Percentiles rank a stretch among this genome's conserved stretches.
Conservation (phyloP, 139 green algal species). For the Ostreobium quekettii region DNA sequence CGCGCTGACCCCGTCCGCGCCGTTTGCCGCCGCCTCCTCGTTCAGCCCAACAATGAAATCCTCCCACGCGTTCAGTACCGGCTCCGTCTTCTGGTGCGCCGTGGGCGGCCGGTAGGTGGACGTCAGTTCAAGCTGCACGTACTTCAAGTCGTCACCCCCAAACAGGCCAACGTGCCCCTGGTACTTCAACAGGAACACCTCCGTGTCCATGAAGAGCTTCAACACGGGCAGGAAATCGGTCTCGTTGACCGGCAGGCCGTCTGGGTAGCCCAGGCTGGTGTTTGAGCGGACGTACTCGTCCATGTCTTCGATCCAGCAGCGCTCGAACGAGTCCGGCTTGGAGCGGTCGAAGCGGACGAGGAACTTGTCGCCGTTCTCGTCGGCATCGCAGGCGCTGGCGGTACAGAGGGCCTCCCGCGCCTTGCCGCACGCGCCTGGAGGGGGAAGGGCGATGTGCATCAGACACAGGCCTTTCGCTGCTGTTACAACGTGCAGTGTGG, state of each 20-base stretch:
- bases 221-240: neutral
- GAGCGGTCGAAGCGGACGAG: too few relatives aligned
- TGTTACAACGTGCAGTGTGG: too few relatives aligned
- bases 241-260: neutral
- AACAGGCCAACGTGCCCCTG: neutral
- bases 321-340: too few relatives aligned
- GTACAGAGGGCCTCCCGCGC: too few relatives aligned
- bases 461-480: too few relatives aligned
- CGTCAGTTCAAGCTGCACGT: slow-evolving; percentile 10
- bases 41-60: slow-evolving; percentile 15
- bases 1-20: neutral
- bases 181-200: neutral
- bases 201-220: neutral
- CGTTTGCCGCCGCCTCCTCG: neutral
- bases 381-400: too few relatives aligned
- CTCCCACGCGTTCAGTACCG: slow-evolving; percentile 15
- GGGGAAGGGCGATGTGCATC: too few relatives aligned
- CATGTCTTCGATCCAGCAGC: slow-evolving; percentile 20
- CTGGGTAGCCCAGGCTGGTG: too few relatives aligned
- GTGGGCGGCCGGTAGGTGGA: slow-evolving; percentile 8
- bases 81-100: neutral
- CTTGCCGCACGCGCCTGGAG: too few relatives aligned
- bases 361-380: too few relatives aligned
- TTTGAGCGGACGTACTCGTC: too few relatives aligned
- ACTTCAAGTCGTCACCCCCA: too few relatives aligned